Evolutionary conservation across 176 grass and related monocot genomes (phyloP).

Genomic region (Musa itinerans): DNA sequence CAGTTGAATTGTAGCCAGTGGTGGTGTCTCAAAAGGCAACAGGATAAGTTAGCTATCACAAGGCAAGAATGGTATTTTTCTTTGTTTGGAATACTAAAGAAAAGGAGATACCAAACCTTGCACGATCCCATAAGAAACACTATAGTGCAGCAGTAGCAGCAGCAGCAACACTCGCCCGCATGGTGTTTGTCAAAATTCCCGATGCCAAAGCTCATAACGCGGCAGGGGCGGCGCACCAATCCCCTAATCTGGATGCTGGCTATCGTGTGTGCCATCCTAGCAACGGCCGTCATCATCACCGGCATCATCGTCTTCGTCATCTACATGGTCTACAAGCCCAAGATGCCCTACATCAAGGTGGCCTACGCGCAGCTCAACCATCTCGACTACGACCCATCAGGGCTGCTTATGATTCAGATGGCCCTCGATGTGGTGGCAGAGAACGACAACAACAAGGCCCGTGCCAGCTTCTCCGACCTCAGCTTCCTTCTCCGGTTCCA

Average conservation of each 20-base stretch:
- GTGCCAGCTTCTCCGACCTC: conserved; percentile 29
- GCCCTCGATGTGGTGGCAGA: conserved; percentile 23
- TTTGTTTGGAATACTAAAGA: no score
- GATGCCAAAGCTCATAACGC: not conserved
- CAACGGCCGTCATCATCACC: not conserved
- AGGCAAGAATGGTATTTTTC: no score
- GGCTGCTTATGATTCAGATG: conserved; percentile 35
- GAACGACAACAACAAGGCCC: conserved; percentile 39
- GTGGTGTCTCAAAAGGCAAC: no score
- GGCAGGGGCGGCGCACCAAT: not conserved
- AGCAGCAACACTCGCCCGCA: no score
- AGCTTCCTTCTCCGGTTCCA: conserved; percentile 39
- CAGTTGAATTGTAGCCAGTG: no score
- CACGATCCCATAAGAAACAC: no score
- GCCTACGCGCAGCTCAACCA: conserved; percentile 20
- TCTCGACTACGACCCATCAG: conserved; percentile 51
- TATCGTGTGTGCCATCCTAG: not conserved
- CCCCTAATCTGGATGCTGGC: not conserved
- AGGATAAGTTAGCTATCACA: no score
- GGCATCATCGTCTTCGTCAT: not conserved
- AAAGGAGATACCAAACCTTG: no score
- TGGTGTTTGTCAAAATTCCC: not conserved
- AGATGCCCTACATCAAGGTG: conserved; percentile 35
- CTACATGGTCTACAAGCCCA: not conserved
- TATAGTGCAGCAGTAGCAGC: no score